A percentile compares a stretch with the other conserved stretches of the same genome.
Evolutionary conservation across 2,329 filamentous ascomycete species (phyloP).

Genomic region (Fusarium albidum): DNA sequence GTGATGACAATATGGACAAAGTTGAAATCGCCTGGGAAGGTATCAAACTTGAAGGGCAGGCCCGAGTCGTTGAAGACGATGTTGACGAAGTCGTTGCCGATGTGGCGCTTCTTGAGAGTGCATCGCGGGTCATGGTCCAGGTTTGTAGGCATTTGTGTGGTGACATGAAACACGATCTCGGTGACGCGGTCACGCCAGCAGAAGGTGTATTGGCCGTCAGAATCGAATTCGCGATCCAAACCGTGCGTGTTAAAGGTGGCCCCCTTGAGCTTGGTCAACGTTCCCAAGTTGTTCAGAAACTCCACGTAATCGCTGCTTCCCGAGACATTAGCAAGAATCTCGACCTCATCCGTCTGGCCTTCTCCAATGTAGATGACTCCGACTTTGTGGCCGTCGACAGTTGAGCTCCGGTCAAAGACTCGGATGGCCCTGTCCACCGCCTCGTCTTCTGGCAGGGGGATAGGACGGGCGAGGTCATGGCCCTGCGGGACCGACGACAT

Average conservation of each 20-base stretch:
- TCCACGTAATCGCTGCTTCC: slow-evolving; percentile 89
- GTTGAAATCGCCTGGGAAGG: slow-evolving; percentile 94
- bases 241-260: slow-evolving; percentile 94
- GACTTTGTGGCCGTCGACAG: slow-evolving; percentile 94
- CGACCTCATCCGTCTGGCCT: slow-evolving; percentile 80
- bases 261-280: slow-evolving; percentile 79
- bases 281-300: slow-evolving; percentile 84
- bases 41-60: slow-evolving; percentile 86
- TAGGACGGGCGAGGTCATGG: slow-evolving; percentile 69
- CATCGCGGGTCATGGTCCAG: slow-evolving; percentile 77
- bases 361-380: slow-evolving; percentile 94
- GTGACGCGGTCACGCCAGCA: slow-evolving; percentile 96
- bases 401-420: slow-evolving; percentile 85
- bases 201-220: slow-evolving; percentile 87
- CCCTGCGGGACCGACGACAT: slow-evolving; percentile 69
- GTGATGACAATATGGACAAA: slow-evolving; percentile 97
- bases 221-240: slow-evolving; percentile 78
- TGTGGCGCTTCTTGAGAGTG: slow-evolving; percentile 89
- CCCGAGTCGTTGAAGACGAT: slow-evolving; percentile 98
- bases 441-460: slow-evolving; percentile 77
- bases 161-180: slow-evolving; percentile 94
- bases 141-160: slow-evolving; percentile 96
- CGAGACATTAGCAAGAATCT: slow-evolving; percentile 86
- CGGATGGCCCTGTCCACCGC: slow-evolving; percentile 77
- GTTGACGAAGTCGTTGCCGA: slow-evolving; percentile 97